A percentile compares a stretch with the other conserved stretches of the same genome.
Evolutionary conservation across 352 stramenopile species (phyloP).

Genomic region (Phytophthora pluvialis): DNA sequence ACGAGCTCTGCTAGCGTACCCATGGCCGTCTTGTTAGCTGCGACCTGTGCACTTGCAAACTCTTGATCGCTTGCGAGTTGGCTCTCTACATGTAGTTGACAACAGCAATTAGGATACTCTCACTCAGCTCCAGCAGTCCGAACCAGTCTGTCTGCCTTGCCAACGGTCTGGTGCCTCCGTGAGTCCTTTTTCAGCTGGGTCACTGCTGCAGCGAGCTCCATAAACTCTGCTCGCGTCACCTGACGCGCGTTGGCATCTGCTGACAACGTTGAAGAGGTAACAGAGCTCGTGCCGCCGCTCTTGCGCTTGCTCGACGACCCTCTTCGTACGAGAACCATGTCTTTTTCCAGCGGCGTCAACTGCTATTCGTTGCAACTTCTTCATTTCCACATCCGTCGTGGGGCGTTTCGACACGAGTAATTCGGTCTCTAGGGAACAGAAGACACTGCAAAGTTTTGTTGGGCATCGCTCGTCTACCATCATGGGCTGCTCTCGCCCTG

Average conservation of each 20-base stretch:
- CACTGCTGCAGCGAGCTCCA: slow-evolving; percentile 54
- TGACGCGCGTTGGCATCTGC: slow-evolving; percentile 50
- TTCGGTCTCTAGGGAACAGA: slow-evolving; percentile 15
- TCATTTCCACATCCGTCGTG: slow-evolving; percentile 14
- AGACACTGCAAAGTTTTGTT: slow-evolving; percentile 6
- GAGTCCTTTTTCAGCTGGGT: slow-evolving; percentile 58
- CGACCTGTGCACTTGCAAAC: slow-evolving; percentile 49
- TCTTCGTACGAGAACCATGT: slow-evolving; percentile 28
- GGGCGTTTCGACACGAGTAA: slow-evolving; percentile 29
- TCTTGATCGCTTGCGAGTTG: slow-evolving; percentile 59
- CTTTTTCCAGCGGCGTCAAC: slow-evolving; percentile 8
- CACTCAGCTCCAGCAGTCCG: neutral
- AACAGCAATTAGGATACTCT: neutral
- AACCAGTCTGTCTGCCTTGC: slow-evolving; percentile 22
- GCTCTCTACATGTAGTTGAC: slow-evolving; percentile 33
- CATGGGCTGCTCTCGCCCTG: slow-evolving; percentile 62
- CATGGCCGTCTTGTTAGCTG: slow-evolving; percentile 54
- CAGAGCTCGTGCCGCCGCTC: slow-evolving; percentile 4
- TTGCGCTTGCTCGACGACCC: slow-evolving; percentile 28
- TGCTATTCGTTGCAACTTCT: slow-evolving; percentile 8
- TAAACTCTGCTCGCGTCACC: slow-evolving; percentile 64
- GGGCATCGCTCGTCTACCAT: neutral
- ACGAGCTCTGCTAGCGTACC: slow-evolving; percentile 53
- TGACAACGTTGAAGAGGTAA: slow-evolving; percentile 31
- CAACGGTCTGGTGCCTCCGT: slow-evolving; percentile 44